Evolutionary conservation across 2,329 filamentous ascomycete species (phyloP).

Genomic region (Calonectria fujianensis): DNA sequence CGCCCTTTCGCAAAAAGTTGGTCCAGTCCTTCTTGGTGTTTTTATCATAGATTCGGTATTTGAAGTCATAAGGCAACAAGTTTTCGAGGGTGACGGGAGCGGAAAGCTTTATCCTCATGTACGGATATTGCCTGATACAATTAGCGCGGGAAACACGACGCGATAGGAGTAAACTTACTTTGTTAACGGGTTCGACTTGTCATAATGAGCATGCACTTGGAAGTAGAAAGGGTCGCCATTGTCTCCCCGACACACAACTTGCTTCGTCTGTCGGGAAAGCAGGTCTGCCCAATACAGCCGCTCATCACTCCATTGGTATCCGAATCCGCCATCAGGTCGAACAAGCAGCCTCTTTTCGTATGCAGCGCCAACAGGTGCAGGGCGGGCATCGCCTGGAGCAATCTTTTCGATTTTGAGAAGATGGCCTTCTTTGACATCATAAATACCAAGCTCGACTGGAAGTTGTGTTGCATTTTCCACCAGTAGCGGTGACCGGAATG

Average conservation of each 20-base stretch:
- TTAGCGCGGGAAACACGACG: slow-evolving; percentile 41
- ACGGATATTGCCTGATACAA: slow-evolving; percentile 84
- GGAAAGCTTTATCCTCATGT: slow-evolving; percentile 94
- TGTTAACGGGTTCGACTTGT: slow-evolving; percentile 88
- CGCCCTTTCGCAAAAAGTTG: slow-evolving; percentile 97
- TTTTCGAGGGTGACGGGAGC: slow-evolving; percentile 97
- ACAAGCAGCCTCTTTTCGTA: slow-evolving; percentile 92
- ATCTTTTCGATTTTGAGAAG: slow-evolving; percentile 99
- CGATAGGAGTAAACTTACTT: slow-evolving; percentile 67
- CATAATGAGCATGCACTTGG: slow-evolving; percentile 91
- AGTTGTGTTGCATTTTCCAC: slow-evolving; percentile 98
- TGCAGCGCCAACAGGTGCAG: slow-evolving; percentile 93
- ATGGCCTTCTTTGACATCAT: slow-evolving; percentile 89
- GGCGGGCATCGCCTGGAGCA: slow-evolving; percentile 90
- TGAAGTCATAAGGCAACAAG: slow-evolving; percentile 96
- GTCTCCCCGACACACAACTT: slow-evolving; percentile 91
- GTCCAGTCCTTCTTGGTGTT: slow-evolving; percentile 99
- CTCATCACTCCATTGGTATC: slow-evolving; percentile 95
- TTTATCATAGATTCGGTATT: slow-evolving; percentile 99
- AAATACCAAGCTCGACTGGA: slow-evolving; percentile 93
- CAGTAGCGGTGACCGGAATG: slow-evolving; percentile 90
- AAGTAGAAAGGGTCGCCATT: slow-evolving; percentile 96
- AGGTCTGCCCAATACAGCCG: slow-evolving; percentile 95
- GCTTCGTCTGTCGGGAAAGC: slow-evolving; percentile 87
- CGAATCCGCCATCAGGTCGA: slow-evolving; percentile 95